Conservation (phyloP, 306 rosid species). For the Sophora flavescens region DNA sequence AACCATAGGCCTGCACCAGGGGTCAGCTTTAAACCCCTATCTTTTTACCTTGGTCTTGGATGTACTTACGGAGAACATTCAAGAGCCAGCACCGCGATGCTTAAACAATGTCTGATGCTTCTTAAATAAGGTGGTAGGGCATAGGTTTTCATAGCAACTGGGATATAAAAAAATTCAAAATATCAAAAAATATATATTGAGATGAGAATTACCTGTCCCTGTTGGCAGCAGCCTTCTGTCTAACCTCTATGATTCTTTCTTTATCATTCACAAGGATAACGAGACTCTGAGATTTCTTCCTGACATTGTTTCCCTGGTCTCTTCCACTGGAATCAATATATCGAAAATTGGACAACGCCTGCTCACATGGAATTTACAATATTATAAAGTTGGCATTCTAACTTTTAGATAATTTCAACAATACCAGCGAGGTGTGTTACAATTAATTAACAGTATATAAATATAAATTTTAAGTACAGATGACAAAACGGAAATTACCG, state of each 20-base stretch:
- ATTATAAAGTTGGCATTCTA: constrained; percentile 30
- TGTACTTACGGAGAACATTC: too few relatives aligned
- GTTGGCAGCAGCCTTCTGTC: constrained; percentile 90
- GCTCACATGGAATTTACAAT: constrained; percentile 45
- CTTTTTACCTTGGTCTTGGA: too few relatives aligned
- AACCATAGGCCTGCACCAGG: too few relatives aligned
- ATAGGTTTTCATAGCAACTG: neutral
- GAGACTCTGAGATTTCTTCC: constrained; percentile 87
- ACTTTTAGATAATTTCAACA: constrained; percentile 32
- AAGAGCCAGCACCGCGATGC: too few relatives aligned
- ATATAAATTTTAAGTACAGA: constrained; percentile 22
- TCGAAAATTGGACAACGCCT: constrained; percentile 83
- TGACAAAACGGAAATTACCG: constrained; percentile 56
- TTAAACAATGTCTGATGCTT: neutral
- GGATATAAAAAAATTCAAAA: constrained; percentile 4
- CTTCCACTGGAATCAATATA: constrained; percentile 91
- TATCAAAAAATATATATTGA: neutral
- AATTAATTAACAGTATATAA: constrained; percentile 25
- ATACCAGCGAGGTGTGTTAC: neutral
- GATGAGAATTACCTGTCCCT: constrained; percentile 76
- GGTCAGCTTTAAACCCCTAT: too few relatives aligned
- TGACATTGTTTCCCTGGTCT: constrained; percentile 93
- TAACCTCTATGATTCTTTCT: constrained; percentile 82
- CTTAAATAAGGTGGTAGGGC: neutral
- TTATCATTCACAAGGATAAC: constrained; percentile 87